phyloP scores from a whole-genome alignment of 768 basidiomycete species.

The Fistulinella prunicolor region DNA sequence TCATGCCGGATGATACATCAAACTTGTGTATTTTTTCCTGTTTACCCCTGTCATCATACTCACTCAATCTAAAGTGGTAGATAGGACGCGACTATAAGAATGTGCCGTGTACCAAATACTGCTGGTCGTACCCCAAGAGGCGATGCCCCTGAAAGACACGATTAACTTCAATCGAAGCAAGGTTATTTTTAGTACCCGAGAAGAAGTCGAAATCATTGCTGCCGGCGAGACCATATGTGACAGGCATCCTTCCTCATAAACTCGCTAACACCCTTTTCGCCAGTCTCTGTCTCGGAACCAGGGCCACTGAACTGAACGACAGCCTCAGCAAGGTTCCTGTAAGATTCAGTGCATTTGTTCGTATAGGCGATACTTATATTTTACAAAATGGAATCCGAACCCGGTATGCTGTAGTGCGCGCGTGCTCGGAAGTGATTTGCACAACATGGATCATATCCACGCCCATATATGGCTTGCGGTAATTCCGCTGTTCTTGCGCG shows the following conservation, averaged over 20 bases:
- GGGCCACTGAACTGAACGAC: conserved; percentile 43
- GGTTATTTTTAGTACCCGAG: conserved; percentile 51
- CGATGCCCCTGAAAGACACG: conserved; percentile 84
- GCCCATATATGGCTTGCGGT: no score
- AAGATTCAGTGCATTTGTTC: no score
- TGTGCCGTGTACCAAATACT: conserved; percentile 64
- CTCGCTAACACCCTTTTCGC: conserved; percentile 33
- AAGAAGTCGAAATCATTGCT: conserved; percentile 73
- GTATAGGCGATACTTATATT: no score
- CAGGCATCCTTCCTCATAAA: conserved; percentile 45
- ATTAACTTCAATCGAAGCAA: conserved; percentile 37
- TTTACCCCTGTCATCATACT: neutral
- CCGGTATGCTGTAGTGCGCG: no score
- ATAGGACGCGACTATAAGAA: conserved; percentile 57
- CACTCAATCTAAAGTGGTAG: conserved; percentile 40
- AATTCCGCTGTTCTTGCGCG: no score
- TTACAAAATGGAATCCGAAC: no score
- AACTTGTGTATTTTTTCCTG: conserved; percentile 11
- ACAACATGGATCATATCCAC: no score
- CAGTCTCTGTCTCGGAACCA: conserved; percentile 33
- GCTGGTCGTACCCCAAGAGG: conserved; percentile 72
- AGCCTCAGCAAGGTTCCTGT: conserved; percentile 43
- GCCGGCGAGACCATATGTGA: conserved; percentile 69
- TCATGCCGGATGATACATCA: conserved; percentile 55
- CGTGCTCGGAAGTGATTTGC: no score